Percentiles rank a stretch among this genome's conserved stretches.
phyloP scores from a whole-genome alignment of 2,329 filamentous ascomycete genomes.

The Purpureocillium takamizusanense region DNA sequence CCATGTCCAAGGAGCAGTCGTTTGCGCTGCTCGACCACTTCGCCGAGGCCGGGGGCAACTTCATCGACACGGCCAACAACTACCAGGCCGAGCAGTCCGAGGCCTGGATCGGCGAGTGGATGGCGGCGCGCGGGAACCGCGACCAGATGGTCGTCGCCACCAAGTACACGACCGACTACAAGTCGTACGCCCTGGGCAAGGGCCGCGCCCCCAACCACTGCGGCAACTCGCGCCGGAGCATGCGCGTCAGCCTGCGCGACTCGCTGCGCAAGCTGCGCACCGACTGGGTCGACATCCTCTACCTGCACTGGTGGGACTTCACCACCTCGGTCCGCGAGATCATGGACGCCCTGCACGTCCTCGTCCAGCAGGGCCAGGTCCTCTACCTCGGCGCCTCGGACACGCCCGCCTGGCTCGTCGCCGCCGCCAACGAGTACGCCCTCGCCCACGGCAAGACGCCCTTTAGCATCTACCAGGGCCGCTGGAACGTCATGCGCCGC shows the following conservation, averaged over 20 bases:
- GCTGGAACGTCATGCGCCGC: constrained; percentile 28
- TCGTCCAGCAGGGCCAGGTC: constrained; percentile 53
- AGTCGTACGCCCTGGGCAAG: constrained; percentile 24
- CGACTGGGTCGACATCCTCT: constrained; percentile 59
- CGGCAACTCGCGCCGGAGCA: constrained; percentile 54
- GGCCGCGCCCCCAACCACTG: constrained; percentile 40
- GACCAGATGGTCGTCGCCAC: constrained; percentile 65
- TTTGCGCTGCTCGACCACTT: constrained; percentile 32
- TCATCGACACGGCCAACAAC: constrained; percentile 63
- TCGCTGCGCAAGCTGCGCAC: constrained; percentile 55
- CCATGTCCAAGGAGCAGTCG: not conserved
- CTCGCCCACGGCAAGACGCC: constrained; percentile 59
- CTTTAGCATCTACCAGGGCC: constrained; percentile 45
- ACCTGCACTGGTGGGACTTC: constrained; percentile 61
- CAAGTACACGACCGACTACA: constrained; percentile 56
- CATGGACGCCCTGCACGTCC: constrained; percentile 57
- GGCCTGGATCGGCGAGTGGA: constrained; percentile 62
- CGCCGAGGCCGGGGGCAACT: constrained; percentile 62
- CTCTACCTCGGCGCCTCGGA: constrained; percentile 58
- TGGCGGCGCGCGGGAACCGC: constrained; percentile 52
- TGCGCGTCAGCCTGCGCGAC: constrained; percentile 45
- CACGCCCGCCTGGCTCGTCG: constrained; percentile 62
- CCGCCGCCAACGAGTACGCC: constrained; percentile 62
- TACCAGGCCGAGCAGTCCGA: constrained; percentile 58
- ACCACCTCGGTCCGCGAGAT: constrained; percentile 57